Percentiles rank a stretch among this genome's conserved stretches.
phyloP scores from a whole-genome alignment of 371 early-diverging fungal genomes.

The Mortierella sp. region DNA sequence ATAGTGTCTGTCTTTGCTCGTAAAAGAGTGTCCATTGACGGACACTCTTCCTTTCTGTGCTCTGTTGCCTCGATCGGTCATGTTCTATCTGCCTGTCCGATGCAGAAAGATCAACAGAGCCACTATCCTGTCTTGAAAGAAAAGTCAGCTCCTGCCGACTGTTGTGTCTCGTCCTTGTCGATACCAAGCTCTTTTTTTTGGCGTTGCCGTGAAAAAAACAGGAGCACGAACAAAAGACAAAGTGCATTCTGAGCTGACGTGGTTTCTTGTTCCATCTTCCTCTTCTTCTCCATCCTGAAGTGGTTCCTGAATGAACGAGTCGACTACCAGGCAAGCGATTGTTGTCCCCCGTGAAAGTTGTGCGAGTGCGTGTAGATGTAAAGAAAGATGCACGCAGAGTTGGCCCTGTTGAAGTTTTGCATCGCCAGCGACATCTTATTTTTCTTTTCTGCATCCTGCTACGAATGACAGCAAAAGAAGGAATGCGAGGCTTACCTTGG shows the following conservation, averaged over 20 bases:
- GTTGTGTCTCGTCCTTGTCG: neutral
- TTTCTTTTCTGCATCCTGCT: neutral
- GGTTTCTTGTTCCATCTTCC: neutral
- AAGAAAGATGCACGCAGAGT: neutral
- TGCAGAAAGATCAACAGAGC: neutral
- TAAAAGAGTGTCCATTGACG: neutral
- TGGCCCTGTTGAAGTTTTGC: neutral
- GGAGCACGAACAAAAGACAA: neutral
- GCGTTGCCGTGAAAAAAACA: neutral
- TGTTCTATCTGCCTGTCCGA: neutral
- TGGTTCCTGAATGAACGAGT: neutral
- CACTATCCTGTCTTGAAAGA: neutral
- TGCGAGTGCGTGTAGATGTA: neutral
- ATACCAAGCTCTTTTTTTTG: neutral
- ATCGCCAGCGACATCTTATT: neutral
- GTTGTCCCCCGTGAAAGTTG: neutral
- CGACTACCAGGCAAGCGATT: neutral
- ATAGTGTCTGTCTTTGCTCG: neutral
- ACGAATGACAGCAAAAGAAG: neutral
- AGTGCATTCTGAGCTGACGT: neutral
- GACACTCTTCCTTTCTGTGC: neutral
- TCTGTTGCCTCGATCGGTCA: neutral
- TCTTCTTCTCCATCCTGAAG: conserved; percentile 1
- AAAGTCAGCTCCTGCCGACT: neutral
- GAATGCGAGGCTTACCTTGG: conserved; percentile 29